Base-by-base conservation (phyloP, 257 asterid genomes). In the Galeopsis tetrahit region DNA sequence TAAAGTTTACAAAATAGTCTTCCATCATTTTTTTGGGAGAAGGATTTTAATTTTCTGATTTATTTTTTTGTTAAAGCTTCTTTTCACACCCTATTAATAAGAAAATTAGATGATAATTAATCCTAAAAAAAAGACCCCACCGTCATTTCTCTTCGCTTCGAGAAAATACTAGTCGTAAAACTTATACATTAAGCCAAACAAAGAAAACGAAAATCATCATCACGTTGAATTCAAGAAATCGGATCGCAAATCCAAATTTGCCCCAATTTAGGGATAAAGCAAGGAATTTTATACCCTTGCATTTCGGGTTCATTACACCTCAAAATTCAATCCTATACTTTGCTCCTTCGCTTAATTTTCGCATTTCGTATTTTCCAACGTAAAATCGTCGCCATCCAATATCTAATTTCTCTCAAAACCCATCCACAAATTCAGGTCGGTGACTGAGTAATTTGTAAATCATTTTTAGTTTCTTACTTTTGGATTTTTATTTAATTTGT, bases 351-450 rank as follows among this genome's bases (percentile, higher is more conserved):
- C 85, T 79, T 69, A 69, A 71, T 31, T 72, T 75, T 74, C 85
- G 82, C 70, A 67, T 77, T 74, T 66, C 85, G 75, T 90, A 53
- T 14, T 43, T 21, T 72, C 80, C 55, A 86, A 81, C 82, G 72
- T 55, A 80, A 36, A 61, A 63, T 65, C 38, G 49, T 35, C 59
- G 33, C 84, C 79, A 46, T 49, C 73, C 77, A 76, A 69, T 72
- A 59, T 71, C 83, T 61, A 78, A 34, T 40, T 63, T 78, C 72
- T 34, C 85, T 82, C 71, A 3, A 66, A 74, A 71, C 68, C 57
- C 79, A 67, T 84, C 84, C 83, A 44, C 42, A 55, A 74, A 78
- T 81, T 70, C 80, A 85, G 95, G 91, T 85, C 78, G 79, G 90
- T 74, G 1, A 10, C 44, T 63, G 36, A 43, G 51, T 66, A 53